These are phyloP conservation scores for Alternaria metachromatica DNA, from an alignment of 2,329 filamentous ascomycete species.

Conservation along the genomic window DNA sequence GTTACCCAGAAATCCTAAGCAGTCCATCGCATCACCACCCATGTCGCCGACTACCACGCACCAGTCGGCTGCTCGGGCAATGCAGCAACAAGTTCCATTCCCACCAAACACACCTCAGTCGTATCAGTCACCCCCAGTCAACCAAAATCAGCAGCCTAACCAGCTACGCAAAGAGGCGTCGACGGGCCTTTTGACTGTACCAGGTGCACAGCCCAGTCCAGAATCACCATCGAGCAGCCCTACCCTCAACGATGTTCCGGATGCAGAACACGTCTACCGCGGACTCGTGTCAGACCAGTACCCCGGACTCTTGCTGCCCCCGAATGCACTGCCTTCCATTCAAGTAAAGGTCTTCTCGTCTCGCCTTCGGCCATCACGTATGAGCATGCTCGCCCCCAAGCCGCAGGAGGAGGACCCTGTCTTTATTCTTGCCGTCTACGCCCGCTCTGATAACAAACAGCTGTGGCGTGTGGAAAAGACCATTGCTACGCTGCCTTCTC, in stretches of 20 bases:
- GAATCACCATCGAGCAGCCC: conserved; percentile 40
- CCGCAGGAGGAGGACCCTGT: conserved; percentile 90
- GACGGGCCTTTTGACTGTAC: conserved; percentile 37
- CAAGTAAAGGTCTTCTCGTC: conserved; percentile 90
- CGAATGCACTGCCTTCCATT: conserved; percentile 86
- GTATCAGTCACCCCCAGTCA: conserved; percentile 60
- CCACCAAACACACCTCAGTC: conserved; percentile 72
- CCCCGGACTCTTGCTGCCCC: conserved; percentile 82
- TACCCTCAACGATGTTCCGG: conserved; percentile 39
- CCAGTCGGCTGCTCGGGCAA: conserved; percentile 71
- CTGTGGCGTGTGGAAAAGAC: conserved; percentile 97
- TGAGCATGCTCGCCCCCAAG: conserved; percentile 80
- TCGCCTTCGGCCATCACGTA: conserved; percentile 88
- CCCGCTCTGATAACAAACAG: conserved; percentile 76
- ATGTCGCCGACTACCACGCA: conserved; percentile 69
- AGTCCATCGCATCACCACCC: conserved; percentile 68
- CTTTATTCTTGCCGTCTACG: conserved; percentile 86
- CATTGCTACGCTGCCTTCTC: conserved; percentile 75
- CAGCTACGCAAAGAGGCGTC: conserved; percentile 33
- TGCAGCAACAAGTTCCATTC: conserved; percentile 74
- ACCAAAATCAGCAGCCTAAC: conserved; percentile 46
- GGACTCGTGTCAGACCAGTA: conserved; percentile 86
- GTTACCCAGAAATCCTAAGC: conserved; percentile 63
- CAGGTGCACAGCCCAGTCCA: conserved; percentile 42
- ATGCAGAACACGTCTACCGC: conserved; percentile 66